phyloP scores from a whole-genome alignment of 352 stramenopile species.

The Phytophthora citricola region DNA sequence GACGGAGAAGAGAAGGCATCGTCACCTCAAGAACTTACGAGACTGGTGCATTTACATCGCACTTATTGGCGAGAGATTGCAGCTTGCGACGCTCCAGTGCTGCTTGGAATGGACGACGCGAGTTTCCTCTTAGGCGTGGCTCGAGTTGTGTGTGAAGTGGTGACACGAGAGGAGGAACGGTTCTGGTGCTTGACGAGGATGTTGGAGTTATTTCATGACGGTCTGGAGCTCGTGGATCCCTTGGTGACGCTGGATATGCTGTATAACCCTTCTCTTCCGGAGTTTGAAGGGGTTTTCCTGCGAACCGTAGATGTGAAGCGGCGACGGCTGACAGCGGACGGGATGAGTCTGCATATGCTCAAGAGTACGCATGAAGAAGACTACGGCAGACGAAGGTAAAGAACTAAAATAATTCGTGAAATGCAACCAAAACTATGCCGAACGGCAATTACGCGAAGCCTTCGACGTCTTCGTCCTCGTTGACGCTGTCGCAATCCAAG shows the following conservation, averaged over 20 bases:
- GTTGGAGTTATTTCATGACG: constrained; percentile 65
- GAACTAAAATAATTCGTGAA: constrained; percentile 5
- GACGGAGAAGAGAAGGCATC: not conserved
- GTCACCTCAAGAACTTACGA: constrained; percentile 27
- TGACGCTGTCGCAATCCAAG: constrained; percentile 34
- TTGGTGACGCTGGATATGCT: constrained; percentile 42
- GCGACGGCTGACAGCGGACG: constrained; percentile 35
- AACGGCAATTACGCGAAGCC: constrained; percentile 28
- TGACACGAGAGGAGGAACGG: constrained; percentile 49
- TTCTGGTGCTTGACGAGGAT: constrained; percentile 81
- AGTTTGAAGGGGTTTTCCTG: constrained; percentile 74
- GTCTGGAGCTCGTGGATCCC: constrained; percentile 54
- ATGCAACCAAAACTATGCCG: constrained; percentile 16
- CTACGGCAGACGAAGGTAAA: constrained; percentile 22
- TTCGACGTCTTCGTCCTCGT: constrained; percentile 46
- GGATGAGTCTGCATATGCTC: constrained; percentile 30
- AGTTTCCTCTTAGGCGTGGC: constrained; percentile 46
- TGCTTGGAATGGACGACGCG: constrained; percentile 52
- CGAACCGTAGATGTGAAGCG: constrained; percentile 63
- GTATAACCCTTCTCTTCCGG: constrained; percentile 44
- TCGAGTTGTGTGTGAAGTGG: constrained; percentile 47
- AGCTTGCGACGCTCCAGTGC: constrained; percentile 20
- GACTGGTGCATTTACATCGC: constrained; percentile 49
- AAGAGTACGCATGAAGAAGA: constrained; percentile 35
- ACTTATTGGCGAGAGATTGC: constrained; percentile 54